phyloP scores from a whole-genome alignment of 2,329 filamentous ascomycete species.

The Aphanoascus verrucosus region DNA sequence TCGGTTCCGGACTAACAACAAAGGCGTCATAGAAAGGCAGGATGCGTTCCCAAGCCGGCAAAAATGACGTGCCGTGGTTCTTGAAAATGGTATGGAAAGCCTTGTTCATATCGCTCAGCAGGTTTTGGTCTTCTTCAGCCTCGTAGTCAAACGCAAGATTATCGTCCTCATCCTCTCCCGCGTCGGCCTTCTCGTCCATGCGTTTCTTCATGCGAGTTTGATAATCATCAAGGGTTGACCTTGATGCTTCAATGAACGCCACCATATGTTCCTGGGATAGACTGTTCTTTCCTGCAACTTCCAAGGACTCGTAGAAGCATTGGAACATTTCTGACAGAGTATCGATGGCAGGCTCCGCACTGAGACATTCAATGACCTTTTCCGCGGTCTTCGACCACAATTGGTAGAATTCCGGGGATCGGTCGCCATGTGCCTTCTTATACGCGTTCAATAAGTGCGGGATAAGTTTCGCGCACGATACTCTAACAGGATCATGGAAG shows the following conservation, averaged over 20 bases:
- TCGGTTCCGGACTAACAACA: conserved; percentile 68
- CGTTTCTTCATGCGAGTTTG: conserved; percentile 74
- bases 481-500: conserved; percentile 95
- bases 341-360: conserved; percentile 88
- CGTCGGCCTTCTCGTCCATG: conserved; percentile 70
- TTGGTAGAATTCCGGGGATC: conserved; percentile 65
- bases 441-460: conserved; percentile 87
- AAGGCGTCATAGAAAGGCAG: conserved; percentile 79
- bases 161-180: conserved; percentile 82
- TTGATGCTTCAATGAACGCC: conserved; percentile 75
- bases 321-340: conserved; percentile 98
- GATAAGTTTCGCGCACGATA: conserved; percentile 87
- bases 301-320: conserved; percentile 97
- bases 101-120: conserved; percentile 99
- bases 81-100: conserved; percentile 99
- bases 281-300: conserved; percentile 80
- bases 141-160: conserved; percentile 78
- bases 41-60: conserved; percentile 77
- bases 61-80: conserved; percentile 75
- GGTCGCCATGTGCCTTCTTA: conserved; percentile 77
- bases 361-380: conserved; percentile 86
- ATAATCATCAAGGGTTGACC: conserved; percentile 83
- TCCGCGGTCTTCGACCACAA: conserved; percentile 79
- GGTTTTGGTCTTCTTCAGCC: conserved; percentile 92
- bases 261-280: conserved; percentile 69